These are phyloP conservation scores for Leishmania guyanensis DNA, from an alignment of 208 protist species.

Conservation along the genomic window DNA sequence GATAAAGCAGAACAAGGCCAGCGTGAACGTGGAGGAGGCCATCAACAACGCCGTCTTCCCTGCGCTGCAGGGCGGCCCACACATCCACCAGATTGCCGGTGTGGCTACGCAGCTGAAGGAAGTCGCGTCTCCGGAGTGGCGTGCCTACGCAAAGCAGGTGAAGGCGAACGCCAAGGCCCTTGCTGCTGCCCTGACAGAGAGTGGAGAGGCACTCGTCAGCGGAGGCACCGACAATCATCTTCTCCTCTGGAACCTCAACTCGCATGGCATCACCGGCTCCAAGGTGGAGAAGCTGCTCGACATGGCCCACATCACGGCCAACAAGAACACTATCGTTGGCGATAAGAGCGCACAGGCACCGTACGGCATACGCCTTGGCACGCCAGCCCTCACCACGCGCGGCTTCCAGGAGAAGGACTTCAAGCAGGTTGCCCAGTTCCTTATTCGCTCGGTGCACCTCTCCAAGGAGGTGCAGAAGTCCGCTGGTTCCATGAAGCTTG, in stretches of 20 bases:
- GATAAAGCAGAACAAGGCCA: slow-evolving; percentile 47
- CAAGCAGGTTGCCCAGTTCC: slow-evolving; percentile 86
- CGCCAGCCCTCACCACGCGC: slow-evolving; percentile 95
- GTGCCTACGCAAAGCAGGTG: slow-evolving; percentile 93
- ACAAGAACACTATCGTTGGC: slow-evolving; percentile 98
- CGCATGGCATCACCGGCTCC: slow-evolving; percentile 93
- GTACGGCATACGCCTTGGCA: slow-evolving; percentile 95
- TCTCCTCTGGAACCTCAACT: slow-evolving; percentile 97
- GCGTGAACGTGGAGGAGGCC: slow-evolving; percentile 88
- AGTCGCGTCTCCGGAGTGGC: slow-evolving; percentile 94
- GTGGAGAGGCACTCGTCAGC: slow-evolving; percentile 95
- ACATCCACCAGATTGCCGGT: slow-evolving; percentile 98
- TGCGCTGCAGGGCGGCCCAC: slow-evolving; percentile 97
- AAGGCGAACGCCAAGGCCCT: slow-evolving; percentile 90
- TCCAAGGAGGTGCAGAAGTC: slow-evolving; percentile 75
- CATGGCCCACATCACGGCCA: slow-evolving; percentile 90
- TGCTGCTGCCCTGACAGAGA: slow-evolving; percentile 70
- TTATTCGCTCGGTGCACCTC: slow-evolving; percentile 87
- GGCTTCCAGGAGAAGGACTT: slow-evolving; percentile 94
- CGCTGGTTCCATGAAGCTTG: slow-evolving; percentile 70
- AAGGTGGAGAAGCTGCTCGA: slow-evolving; percentile 97
- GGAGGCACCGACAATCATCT: slow-evolving; percentile 98
- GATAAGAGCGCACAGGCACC: slow-evolving; percentile 94
- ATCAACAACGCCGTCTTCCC: slow-evolving; percentile 99
- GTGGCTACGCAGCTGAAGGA: slow-evolving; percentile 97